A percentile compares a stretch with the other conserved stretches of the same genome.
Conservation (phyloP, 352 stramenopile genomes). For the Halophytophthora polymorphica region DNA sequence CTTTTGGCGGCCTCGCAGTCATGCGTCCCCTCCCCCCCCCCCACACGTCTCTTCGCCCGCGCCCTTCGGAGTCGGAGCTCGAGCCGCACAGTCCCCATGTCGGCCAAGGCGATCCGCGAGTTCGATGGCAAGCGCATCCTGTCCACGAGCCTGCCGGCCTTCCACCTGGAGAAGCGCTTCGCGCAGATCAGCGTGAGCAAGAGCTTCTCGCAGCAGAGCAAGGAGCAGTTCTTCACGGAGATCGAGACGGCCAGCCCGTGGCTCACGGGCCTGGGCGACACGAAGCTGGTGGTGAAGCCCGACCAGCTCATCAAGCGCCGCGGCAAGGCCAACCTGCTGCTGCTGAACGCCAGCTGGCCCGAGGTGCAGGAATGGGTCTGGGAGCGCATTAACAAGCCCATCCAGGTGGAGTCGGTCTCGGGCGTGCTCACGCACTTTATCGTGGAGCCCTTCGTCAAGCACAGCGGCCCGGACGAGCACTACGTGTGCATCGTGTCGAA, state of each 20-base stretch:
- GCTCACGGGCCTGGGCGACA: slow-evolving; percentile 64
- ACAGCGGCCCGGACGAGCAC: slow-evolving; percentile 92
- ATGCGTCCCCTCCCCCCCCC: neutral
- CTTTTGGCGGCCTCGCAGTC: slow-evolving; percentile 36
- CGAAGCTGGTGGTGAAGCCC: slow-evolving; percentile 95
- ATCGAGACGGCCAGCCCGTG: slow-evolving; percentile 82
- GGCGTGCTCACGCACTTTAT: slow-evolving; percentile 96
- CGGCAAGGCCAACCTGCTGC: slow-evolving; percentile 94
- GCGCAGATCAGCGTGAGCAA: slow-evolving; percentile 64
- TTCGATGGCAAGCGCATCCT: slow-evolving; percentile 96
- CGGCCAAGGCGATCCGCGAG: slow-evolving; percentile 94
- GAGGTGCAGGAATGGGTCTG: slow-evolving; percentile 94
- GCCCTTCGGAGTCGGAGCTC: too few relatives aligned
- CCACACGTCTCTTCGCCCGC: neutral
- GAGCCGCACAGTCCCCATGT: slow-evolving; percentile 62
- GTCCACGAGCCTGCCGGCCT: slow-evolving; percentile 68
- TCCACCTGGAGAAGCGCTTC: slow-evolving; percentile 73
- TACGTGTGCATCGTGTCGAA: slow-evolving; percentile 97
- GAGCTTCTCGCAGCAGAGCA: slow-evolving; percentile 28
- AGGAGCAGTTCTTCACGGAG: slow-evolving; percentile 59
- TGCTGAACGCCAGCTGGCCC: slow-evolving; percentile 92
- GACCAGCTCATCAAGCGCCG: slow-evolving; percentile 98
- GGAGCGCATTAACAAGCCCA: slow-evolving; percentile 91
- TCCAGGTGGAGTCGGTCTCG: slow-evolving; percentile 89
- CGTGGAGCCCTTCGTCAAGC: slow-evolving; percentile 95